Base-by-base conservation (phyloP, 768 basidiomycete species). In the Suillus bovinus region DNA sequence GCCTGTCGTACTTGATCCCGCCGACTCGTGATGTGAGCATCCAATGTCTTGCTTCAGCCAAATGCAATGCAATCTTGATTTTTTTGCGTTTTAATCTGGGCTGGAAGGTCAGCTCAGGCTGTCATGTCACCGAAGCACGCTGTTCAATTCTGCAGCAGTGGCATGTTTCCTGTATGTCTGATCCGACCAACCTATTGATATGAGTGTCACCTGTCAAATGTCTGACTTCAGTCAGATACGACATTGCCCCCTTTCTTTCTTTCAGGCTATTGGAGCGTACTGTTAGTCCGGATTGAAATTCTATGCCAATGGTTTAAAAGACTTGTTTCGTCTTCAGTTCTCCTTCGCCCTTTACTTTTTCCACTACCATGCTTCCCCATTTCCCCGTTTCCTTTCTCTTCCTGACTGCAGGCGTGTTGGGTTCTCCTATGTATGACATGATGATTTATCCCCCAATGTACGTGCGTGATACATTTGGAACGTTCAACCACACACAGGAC, bases 271-370 rank as follows among this genome's bases (percentile, higher is more conserved):
- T 20, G 29, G 27, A 31, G 20, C 17, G 17, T 2, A 17, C 29
- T 13, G 31, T 11, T 31, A 31, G 50, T 52, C 20, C 20, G 5
- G 29, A 52, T 52, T 31, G 29, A 1, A 52, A 52, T n/a, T 11
- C 20, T 6, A 31, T n/a, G 50, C 29, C 20, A 31, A 29, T 29
- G 49, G 9, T 52, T 50, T 31, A 31, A 52, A 52, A 59, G 76
- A 78, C 62, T 74, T 75, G 16, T 31, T 31, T 52, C 16, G 3
- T 16, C 29, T 44, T 24, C 52, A 38, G 38, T 33, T 55, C 60
- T 16, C 20, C 50, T 53, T 3, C 31, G 24, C 36, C 14, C 27
- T 22, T 31, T 7, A 55, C 38, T 29, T 22, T 53, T 5, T 14
- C 24, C 13, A 4, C 57, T 39, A 61, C n/a, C 4, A 74, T 72